Base-by-base conservation (phyloP, 257 asterid genomes). In the Scutellaria galericulata region DNA sequence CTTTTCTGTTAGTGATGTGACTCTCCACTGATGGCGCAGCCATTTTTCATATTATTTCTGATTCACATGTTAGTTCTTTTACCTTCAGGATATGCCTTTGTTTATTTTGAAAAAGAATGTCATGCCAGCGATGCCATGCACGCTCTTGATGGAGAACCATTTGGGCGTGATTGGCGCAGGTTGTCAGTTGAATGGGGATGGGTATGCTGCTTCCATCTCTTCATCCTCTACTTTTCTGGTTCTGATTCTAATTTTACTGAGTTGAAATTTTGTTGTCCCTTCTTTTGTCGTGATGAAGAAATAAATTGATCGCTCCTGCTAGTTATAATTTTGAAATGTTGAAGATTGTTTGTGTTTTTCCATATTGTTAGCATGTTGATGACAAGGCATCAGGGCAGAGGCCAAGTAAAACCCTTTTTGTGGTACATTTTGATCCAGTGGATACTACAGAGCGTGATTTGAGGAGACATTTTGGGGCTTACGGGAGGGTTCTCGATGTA, bases 171-270 rank as follows among this genome's bases (percentile, higher is more conserved):
- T 64, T 81, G 79, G 76, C 96, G 90, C 45, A 83, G 81, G 70
- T 79, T 94, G 45, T 88, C 96, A 0, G 91, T 91, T 18, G 96
- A 91, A 81, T 94, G 98, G 97, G 98, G 97, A 66, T 91, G 79
- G 91, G 98, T 88, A 64, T 70, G 41, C 31, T 56, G 39, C 27
- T 24, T 24, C 27, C 27, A 24, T 1, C 27, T 6, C 57, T 37
- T 1, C 14, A 5, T 50, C 3, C 39, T 9, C 40, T 62, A 51
- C 27, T 24, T 24, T 24, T 24, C 27, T 24, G 27, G 27, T 24
- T 24, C 27, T 24, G 27, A 24, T 24, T 24, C 27, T 24, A 24
- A 24, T 24, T 24, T 24, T 24, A 24, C 27, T 35, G 18, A 20
- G 11, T 37, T 6, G 31, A 48, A 22, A 13, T 11, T 12, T 10